Conservation (phyloP, 2,329 filamentous ascomycete species). For the Hymenoscyphus albidus region DNA sequence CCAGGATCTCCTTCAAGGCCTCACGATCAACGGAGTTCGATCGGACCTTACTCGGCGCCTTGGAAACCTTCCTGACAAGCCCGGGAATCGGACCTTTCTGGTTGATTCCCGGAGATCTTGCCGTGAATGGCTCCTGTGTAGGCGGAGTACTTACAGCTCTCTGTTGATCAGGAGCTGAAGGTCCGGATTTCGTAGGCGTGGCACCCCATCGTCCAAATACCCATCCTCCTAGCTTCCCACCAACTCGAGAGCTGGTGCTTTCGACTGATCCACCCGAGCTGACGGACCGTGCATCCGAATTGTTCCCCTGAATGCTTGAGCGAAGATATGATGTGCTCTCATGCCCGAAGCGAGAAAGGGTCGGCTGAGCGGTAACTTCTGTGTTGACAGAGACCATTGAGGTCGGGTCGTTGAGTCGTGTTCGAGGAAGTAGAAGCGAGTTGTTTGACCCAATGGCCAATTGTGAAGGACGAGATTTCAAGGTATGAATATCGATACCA, state of each 20-base stretch:
- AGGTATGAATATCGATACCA: constrained; percentile 84
- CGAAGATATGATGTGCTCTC: constrained; percentile 53
- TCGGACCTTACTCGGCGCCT: constrained; percentile 31
- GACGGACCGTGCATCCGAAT: constrained; percentile 34
- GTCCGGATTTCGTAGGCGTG: constrained; percentile 41
- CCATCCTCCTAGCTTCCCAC: constrained; percentile 61
- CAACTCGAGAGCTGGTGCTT: constrained; percentile 34
- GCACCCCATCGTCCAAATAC: constrained; percentile 60
- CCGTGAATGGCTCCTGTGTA: constrained; percentile 35
- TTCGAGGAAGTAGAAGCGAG: constrained; percentile 46
- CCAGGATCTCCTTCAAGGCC: constrained; percentile 31
- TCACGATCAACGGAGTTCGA: constrained; percentile 30
- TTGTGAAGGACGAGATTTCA: constrained; percentile 72
- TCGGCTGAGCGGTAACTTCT: constrained; percentile 57
- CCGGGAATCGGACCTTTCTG: constrained; percentile 72
- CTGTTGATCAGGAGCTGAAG: constrained; percentile 18
- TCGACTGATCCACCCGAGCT: constrained; percentile 26
- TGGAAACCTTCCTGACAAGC: constrained; percentile 48
- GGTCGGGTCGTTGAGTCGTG: constrained; percentile 42
- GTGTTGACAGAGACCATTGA: constrained; percentile 48
- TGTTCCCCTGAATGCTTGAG: constrained; percentile 45
- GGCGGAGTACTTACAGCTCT: constrained; percentile 34
- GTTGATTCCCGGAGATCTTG: constrained; percentile 69
- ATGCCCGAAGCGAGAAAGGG: constrained; percentile 44
- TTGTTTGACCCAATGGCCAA: constrained; percentile 51